These are phyloP conservation scores for Aspergillus campestris DNA, from an alignment of 495 filamentous ascomycete genomes.

Conservation along the genomic window DNA sequence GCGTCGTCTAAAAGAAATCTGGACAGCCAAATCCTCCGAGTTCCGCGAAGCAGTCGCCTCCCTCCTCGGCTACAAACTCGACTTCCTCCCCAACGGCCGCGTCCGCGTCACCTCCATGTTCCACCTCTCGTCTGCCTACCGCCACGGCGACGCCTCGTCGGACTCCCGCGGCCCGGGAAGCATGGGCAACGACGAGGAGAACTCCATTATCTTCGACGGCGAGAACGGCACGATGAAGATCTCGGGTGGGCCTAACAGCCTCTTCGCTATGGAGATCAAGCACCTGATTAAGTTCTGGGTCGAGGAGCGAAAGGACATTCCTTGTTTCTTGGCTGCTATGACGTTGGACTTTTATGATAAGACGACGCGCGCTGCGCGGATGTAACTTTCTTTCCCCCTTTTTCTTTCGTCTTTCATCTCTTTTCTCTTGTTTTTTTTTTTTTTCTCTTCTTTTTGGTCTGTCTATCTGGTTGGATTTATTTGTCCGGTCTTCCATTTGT, in stretches of 20 bases:
- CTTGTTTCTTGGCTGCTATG: constrained; percentile 82
- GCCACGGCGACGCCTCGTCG: constrained; percentile 48
- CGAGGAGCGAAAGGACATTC: constrained; percentile 79
- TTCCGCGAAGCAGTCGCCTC: constrained; percentile 89
- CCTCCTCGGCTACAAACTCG: constrained; percentile 83
- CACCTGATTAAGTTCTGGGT: constrained; percentile 90
- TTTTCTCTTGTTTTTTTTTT: constrained; percentile 1
- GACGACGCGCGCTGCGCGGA: constrained; percentile 47
- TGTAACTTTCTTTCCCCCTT: too few relatives aligned
- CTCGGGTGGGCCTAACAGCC: constrained; percentile 75
- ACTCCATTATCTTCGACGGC: constrained; percentile 92
- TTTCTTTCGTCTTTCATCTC: too few relatives aligned
- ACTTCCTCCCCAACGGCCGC: constrained; percentile 88
- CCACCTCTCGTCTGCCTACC: constrained; percentile 48
- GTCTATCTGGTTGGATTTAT: neutral
- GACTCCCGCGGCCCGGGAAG: constrained; percentile 38
- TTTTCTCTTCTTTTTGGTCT: neutral
- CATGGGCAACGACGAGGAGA: constrained; percentile 56
- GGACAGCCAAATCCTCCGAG: constrained; percentile 76
- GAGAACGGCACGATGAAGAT: constrained; percentile 97
- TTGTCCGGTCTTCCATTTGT: constrained; percentile 1
- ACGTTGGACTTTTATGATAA: constrained; percentile 91
- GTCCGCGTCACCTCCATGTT: constrained; percentile 78
- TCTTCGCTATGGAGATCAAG: constrained; percentile 75
- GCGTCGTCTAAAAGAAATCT: constrained; percentile 81